Evolutionary conservation across 2,329 filamentous ascomycete species (phyloP).

Genomic region (Xylariaceae sp.): DNA sequence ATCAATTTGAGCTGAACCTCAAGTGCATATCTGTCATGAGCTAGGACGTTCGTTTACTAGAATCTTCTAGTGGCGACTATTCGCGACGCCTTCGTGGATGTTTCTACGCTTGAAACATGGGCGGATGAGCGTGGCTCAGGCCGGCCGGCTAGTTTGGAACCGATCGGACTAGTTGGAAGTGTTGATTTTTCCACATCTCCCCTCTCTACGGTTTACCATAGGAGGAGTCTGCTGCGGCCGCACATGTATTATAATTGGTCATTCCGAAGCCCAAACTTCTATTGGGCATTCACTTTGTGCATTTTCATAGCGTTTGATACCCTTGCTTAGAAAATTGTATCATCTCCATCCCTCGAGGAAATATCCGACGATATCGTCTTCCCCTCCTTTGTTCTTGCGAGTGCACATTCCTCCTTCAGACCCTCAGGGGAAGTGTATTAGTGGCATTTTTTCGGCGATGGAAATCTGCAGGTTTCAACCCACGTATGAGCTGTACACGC

Average conservation of each 20-base stretch:
- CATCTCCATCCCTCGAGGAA: neutral
- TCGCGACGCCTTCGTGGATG: neutral
- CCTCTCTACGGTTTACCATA: neutral
- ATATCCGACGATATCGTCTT: neutral
- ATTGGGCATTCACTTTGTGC: neutral
- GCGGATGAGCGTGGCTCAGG: slow-evolving; percentile 4
- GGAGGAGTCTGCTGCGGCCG: neutral
- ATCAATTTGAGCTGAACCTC: neutral
- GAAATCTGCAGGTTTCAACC: neutral
- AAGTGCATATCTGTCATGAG: neutral
- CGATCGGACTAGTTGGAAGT: neutral
- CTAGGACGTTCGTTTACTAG: neutral
- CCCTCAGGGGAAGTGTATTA: slow-evolving; percentile 2
- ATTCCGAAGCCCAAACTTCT: neutral
- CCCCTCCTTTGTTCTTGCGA: neutral
- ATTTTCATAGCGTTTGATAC: slow-evolving; percentile 17
- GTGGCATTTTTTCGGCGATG: slow-evolving; percentile 9
- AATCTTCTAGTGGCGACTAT: neutral
- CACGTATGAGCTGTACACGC: neutral
- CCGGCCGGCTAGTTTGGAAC: neutral
- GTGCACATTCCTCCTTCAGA: neutral
- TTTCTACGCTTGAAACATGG: slow-evolving; percentile 8
- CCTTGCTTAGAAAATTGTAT: slow-evolving; percentile 7
- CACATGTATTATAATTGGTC: neutral
- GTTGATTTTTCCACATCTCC: neutral